Conservation (phyloP, 768 basidiomycete genomes). For the Tulasnella sp. region DNA sequence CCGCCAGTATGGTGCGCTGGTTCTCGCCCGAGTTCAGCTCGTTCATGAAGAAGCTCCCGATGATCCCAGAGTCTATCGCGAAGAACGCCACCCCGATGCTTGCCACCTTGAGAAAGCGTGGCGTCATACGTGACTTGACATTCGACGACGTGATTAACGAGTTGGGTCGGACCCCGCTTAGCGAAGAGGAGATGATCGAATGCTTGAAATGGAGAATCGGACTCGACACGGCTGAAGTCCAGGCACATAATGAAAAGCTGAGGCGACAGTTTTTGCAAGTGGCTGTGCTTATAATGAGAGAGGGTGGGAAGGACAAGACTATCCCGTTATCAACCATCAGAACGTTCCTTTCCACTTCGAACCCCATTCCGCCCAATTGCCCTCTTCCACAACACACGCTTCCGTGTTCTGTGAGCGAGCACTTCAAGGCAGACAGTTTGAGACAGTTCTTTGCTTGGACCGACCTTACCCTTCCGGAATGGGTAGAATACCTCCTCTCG, state of each 20-base stretch:
- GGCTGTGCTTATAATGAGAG: constrained; percentile 41
- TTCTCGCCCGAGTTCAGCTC: constrained; percentile 55
- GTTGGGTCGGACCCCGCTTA: constrained; percentile 55
- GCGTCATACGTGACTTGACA: constrained; percentile 58
- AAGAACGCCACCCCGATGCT: constrained; percentile 48
- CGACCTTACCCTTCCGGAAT: constrained; percentile 63
- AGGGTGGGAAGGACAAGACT: constrained; percentile 32
- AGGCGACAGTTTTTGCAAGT: constrained; percentile 52
- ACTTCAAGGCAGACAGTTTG: constrained; percentile 42
- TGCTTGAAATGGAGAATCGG: constrained; percentile 80
- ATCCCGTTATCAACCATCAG: constrained; percentile 57
- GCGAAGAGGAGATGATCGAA: constrained; percentile 59
- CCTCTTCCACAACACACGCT: constrained; percentile 66
- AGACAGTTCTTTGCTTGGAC: constrained; percentile 54
- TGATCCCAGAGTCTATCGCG: constrained; percentile 51
- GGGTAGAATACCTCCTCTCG: constrained; percentile 55
- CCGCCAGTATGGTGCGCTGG: constrained; percentile 46
- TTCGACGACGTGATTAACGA: constrained; percentile 77
- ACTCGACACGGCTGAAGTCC: constrained; percentile 27
- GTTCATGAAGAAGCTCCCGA: constrained; percentile 69
- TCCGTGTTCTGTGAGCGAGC: constrained; percentile 49
- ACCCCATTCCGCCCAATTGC: constrained; percentile 54
- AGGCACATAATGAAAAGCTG: constrained; percentile 32
- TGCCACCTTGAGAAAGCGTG: constrained; percentile 43
- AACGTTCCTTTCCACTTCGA: constrained; percentile 56